Conservation (phyloP, 805 yeast genomes). For the Candida xyloterini region DNA sequence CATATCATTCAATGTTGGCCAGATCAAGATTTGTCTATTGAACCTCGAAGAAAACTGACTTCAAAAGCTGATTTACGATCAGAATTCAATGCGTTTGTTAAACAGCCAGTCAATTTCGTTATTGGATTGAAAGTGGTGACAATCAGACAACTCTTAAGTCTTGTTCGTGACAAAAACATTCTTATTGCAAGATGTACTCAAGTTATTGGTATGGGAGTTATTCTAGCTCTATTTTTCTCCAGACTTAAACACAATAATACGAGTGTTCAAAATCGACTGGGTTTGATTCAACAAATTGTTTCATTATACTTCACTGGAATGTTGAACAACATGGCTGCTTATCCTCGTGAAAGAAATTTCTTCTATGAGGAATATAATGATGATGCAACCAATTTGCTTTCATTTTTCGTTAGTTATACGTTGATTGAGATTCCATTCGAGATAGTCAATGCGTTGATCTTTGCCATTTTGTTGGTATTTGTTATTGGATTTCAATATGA, state of each 20-base stretch:
- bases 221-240: conserved; percentile 66
- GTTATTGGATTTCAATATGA: conserved; percentile 73
- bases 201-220: conserved; percentile 57
- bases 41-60: conserved; percentile 8
- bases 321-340: conserved; percentile 71
- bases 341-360: conserved; percentile 68
- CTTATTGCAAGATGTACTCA: conserved; percentile 64
- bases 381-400: conserved; percentile 59
- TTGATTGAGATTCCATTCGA: conserved; percentile 69
- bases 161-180: conserved; percentile 53
- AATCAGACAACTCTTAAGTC: conserved; percentile 40
- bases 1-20: conserved; percentile 40
- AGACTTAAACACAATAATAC: conserved; percentile 46
- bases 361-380: conserved; percentile 80
- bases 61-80: conserved; percentile 16
- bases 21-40: neutral
- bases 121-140: conserved; percentile 35
- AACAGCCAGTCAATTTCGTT: conserved; percentile 32
- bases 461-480: conserved; percentile 60
- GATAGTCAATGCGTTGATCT: conserved; percentile 52
- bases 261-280: conserved; percentile 67
- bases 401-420: conserved; percentile 61
- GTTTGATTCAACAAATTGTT: conserved; percentile 70
- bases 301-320: conserved; percentile 77
- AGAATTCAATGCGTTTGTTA: conserved; percentile 29